These are phyloP conservation scores for Cucumis sativus DNA, from an alignment of 306 rosid genomes.

Conservation along the genomic window Cucumber_9930_V3 NC_026660.2:29140501-29141000, in stretches of 20 bases:
- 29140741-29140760: background rate
- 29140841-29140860: background rate
- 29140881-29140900: background rate
- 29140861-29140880: background rate
- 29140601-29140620: background rate
- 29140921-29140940: background rate
- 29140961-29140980: background rate
- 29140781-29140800: background rate
- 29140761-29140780: background rate
- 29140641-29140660: background rate
- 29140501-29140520: too few relatives aligned
- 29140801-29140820: background rate
- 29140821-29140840: background rate
- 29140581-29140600: too few relatives aligned
- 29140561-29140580: too few relatives aligned
- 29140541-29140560: too few relatives aligned
- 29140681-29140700: background rate
- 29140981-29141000: background rate
- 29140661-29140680: background rate
- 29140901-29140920: background rate
- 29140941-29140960: background rate
- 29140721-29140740: background rate
- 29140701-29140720: conserved; percentile 4
- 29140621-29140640: background rate
- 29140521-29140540: too few relatives aligned